These are phyloP conservation scores for Rhodomyrtus tomentosa DNA, from an alignment of 345 rosid genomes.

Conservation along the genomic window DNA sequence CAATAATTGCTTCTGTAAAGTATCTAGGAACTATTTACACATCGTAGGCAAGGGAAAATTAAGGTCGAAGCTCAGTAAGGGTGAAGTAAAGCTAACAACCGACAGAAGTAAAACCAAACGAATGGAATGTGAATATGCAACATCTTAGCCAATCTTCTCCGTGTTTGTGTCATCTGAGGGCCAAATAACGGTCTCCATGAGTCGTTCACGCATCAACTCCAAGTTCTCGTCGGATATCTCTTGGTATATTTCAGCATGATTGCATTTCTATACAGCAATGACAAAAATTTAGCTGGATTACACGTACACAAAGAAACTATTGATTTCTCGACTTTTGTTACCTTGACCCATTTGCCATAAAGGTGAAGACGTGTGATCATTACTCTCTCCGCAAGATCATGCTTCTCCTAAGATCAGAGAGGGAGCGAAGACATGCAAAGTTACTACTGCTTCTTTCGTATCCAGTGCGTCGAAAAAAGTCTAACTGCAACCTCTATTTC, in stretches of 20 bases:
- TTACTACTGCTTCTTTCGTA: not conserved
- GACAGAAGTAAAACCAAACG: not conserved
- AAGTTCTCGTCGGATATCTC: constrained; percentile 88
- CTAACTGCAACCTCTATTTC: not conserved
- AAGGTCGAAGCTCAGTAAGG: not conserved
- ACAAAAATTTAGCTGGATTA: not conserved
- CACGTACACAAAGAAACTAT: not conserved
- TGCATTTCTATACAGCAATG: constrained; percentile 55
- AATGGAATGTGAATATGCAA: not conserved
- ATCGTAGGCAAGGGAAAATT: not conserved
- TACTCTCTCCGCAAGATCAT: constrained; percentile 93
- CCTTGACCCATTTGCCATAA: constrained; percentile 96
- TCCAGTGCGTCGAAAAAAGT: not conserved
- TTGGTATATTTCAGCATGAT: constrained; percentile 85
- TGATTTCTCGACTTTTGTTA: constrained; percentile 1
- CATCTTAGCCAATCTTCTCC: constrained; percentile 53
- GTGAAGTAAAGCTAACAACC: not conserved
- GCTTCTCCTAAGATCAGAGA: constrained; percentile 48
- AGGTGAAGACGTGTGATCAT: constrained; percentile 94
- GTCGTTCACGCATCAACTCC: constrained; percentile 91
- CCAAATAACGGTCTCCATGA: constrained; percentile 90
- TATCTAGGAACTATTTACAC: not conserved
- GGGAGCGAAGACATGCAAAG: not conserved
- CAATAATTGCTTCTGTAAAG: not conserved
- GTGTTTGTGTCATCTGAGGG: constrained; percentile 84